Evolutionary conservation across 2,329 filamentous ascomycete genomes (phyloP), one percentile per base, ranked within the genome.

Genomic region (Claviceps arundinis): DNA sequence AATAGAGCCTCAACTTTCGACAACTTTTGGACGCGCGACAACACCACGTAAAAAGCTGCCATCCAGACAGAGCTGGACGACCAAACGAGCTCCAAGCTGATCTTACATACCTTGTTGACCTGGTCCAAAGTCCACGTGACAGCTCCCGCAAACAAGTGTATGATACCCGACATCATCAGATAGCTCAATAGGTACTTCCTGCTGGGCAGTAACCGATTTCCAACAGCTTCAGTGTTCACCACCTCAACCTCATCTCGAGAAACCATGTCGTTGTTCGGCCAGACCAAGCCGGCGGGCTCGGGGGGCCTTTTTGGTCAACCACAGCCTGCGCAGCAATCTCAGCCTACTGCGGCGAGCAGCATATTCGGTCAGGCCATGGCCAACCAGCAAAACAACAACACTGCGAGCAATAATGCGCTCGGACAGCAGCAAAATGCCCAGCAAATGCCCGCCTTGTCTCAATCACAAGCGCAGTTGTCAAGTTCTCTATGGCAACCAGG

Each of bases 401-500:
- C 53, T 24, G 46, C 67, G 9, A 65, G 65, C 53, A 57, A 56
- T 52, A 63, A 62, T 30, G 57, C 65, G 50, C 59, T 67, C 11
- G 52, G 37, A 48, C 65, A 68, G 53, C 65, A 67, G 56, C 64
- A 70, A 52, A 71, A 71, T 54, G 58, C 65, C 38, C 66, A 73
- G 62, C 67, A 67, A 59, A 70, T 72, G 62, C 73, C 66, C 19
- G 58, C 61, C 53, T 58, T 73, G 43, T 70, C 65, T 34, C 74
- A 69, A 62, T 71, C 67, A 47, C 73, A 68, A 65, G 73, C 69
- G 50, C 67, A 75, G 56, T 64, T 75, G 14, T 73, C 72, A 13
- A 73, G 67, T 56, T 77, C 75, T 8, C 62, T 77, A 59, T 78
- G 76, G 74, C 74, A 77, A 54, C 74, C 75, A 1, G 72, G 71